Base-by-base conservation (phyloP, 129 eudicot species). In the Mikania micrantha region DNA sequence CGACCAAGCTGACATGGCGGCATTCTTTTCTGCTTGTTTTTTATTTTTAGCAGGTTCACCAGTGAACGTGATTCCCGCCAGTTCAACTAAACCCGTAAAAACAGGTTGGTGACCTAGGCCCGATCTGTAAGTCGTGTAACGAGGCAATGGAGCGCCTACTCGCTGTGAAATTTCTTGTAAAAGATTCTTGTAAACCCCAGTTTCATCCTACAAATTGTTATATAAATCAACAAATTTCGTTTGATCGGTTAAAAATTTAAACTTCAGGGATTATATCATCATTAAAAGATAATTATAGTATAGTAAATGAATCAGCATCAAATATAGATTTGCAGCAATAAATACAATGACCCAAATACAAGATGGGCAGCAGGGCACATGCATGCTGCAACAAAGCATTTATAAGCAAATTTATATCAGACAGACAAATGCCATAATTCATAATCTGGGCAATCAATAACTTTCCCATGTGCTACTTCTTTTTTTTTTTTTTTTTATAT, bases 1-100 rank as follows among this genome's bases (percentile, higher is more conserved):
- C 28, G 82, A 77, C 96, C 96, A 88, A 36, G 96, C 90, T 60
- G 93, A 84, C 83, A 88, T 73, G 45, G 96, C 93, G 49, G 96
- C 96, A 66, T 85, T 88, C 38, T 85, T 88, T 79, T 85, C 93
- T 2, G 93, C 96, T 81, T 88, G 96, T 67, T 85, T 88, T 58
- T 88, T 85, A 78, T 83, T 88, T 79, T 88, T 88, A 20, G 93
- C 93, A 9, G 84, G 90, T 60, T 85, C 90, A 17, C 96, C 90
- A 0, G 85, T 81, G 69, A 85, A 88, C 28, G 80, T 76, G 53
- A 88, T 77, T 60, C 93, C 85, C 4, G 96, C 96, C 21, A 88
- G 70, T 72, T 85, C 87, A 1, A 85, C 96, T 31, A 74, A 71
- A 3, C 96, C 87, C 3, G 89, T 88, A 56, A 88, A 88, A 29